Evolutionary conservation across 106 monocot species (phyloP).

Genomic region (Platanthera zijinensis): DNA sequence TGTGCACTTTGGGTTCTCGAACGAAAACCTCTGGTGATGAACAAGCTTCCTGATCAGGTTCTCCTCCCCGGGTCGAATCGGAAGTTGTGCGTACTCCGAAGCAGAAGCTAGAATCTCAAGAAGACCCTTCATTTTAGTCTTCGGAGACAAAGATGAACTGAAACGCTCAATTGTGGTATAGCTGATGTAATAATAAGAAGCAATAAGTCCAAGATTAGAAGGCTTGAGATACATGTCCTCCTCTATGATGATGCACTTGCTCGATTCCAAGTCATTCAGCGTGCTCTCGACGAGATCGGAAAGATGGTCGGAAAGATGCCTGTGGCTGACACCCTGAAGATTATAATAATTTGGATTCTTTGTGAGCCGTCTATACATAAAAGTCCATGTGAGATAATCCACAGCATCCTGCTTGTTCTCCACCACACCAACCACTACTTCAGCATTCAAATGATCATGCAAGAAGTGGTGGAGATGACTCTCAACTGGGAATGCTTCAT

Average conservation of each 20-base stretch:
- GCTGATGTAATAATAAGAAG: conserved; percentile 92
- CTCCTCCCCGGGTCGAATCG: conserved; percentile 89
- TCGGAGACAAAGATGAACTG: conserved; percentile 64
- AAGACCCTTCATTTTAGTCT: conserved; percentile 93
- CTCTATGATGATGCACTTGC: conserved; percentile 81
- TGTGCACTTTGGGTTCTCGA: conserved; percentile 71
- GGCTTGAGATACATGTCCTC: conserved; percentile 95
- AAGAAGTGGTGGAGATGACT: conserved; percentile 88
- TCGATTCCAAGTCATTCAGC: conserved; percentile 73
- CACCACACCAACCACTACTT: conserved; percentile 70
- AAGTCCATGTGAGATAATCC: conserved; percentile 98
- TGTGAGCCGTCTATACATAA: conserved; percentile 87
- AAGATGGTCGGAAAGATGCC: conserved; percentile 93
- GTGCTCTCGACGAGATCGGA: conserved; percentile 78
- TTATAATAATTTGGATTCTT: conserved; percentile 96
- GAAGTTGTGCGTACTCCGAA: conserved; percentile 80
- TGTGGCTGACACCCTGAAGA: conserved; percentile 93
- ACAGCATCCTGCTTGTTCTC: conserved; percentile 98
- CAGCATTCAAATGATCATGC: conserved; percentile 94
- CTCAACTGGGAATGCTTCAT: conserved; percentile 98
- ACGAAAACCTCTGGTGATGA: conserved; percentile 84
- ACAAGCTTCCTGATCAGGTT: conserved; percentile 68
- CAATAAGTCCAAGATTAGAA: conserved; percentile 82
- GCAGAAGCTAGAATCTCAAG: conserved; percentile 82
- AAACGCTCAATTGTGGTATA: conserved; percentile 93